Evolutionary conservation across 257 asterid species (phyloP), one percentile per base, ranked within the genome.

Genomic region (Ilex aquifolium): DNA sequence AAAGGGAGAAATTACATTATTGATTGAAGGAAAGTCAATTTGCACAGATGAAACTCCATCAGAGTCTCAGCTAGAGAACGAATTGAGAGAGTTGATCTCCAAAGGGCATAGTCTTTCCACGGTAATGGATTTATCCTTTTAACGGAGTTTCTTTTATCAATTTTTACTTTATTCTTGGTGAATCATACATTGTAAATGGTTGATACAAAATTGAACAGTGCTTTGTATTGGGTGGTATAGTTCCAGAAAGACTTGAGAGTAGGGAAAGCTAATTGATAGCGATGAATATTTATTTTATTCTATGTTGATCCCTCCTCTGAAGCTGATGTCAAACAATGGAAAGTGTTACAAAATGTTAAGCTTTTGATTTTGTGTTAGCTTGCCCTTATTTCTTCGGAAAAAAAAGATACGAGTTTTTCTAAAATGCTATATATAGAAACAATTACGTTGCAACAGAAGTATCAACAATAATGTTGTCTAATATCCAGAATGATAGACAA

Each of bases 1-100:
- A 1, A 90, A 84, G 85, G 96, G 97, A 56, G 97, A 93, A 80
- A 90, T 90, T 61, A 93, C 95, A n/a, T 72, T 93, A 60, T 72
- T 93, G 76, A 73, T 93, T 56, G 95, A 90, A 80, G 97, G 97
- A 56, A 77, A 75, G 67, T 10, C 71, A 10, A 62, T 58, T 52
- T 61, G 67, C 39, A 74, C 59, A 55, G 92, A 70, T 44, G 86
- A 85, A 75, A 51, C 75, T 52, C 86, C 84, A 36, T 67, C 95
- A 1, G 96, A 87, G 59, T 82, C 90, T 30, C 79, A 93, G 82
- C 80, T 93, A 62, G 97, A 84, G 72, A 73, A 76, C 62, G 94
- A 90, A 67, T 75, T 93, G 80, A 69, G 80, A 49, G 83, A 80
- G 70, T 66, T 93, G 73, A 81, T 87, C 44, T 79, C 95, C 12